Percentiles rank a stretch among this genome's conserved stretches.
Conservation (phyloP, 192 early-diverging fungal genomes). For the Mortierella antarctica region DNA sequence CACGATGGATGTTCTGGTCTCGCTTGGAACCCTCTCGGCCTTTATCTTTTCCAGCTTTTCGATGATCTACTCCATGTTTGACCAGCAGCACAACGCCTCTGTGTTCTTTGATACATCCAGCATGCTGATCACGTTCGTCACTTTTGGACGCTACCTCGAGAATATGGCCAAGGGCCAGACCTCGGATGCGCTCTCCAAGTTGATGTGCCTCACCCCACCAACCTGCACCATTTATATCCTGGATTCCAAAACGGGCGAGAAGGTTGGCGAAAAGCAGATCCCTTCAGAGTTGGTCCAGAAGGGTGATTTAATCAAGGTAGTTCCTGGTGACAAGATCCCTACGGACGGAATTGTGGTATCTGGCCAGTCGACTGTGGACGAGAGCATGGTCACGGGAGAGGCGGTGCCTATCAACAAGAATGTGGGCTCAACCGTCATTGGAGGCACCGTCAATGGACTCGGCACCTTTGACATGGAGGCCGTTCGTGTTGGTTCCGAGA, state of each 20-base stretch:
- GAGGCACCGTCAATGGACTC: conserved; percentile 94
- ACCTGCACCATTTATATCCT: conserved; percentile 68
- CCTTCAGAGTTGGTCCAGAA: conserved; percentile 87
- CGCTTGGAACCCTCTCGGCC: conserved; percentile 86
- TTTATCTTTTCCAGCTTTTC: conserved; percentile 86
- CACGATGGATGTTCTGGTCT: conserved; percentile 97
- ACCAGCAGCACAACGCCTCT: conserved; percentile 67
- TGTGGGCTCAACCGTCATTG: conserved; percentile 76
- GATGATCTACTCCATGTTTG: conserved; percentile 72
- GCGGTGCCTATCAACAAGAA: conserved; percentile 81
- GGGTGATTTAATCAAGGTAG: conserved; percentile 86
- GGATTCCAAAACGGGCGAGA: conserved; percentile 57
- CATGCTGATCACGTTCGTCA: conserved; percentile 94
- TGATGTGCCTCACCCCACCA: conserved; percentile 88
- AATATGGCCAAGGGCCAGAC: conserved; percentile 96
- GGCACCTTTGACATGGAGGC: conserved; percentile 89
- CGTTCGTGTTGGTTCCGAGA: conserved; percentile 88
- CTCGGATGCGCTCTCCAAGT: conserved; percentile 86
- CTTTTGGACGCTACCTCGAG: conserved; percentile 92
- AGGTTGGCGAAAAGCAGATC: conserved; percentile 76
- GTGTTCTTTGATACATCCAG: conserved; percentile 96
- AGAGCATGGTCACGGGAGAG: conserved; percentile 98
- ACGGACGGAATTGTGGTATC: conserved; percentile 84
- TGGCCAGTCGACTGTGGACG: conserved; percentile 87
- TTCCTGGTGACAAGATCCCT: conserved; percentile 95